These are phyloP conservation scores for Mycogone perniciosa DNA, from an alignment of 2,329 filamentous ascomycete species.

Conservation along the genomic window DNA sequence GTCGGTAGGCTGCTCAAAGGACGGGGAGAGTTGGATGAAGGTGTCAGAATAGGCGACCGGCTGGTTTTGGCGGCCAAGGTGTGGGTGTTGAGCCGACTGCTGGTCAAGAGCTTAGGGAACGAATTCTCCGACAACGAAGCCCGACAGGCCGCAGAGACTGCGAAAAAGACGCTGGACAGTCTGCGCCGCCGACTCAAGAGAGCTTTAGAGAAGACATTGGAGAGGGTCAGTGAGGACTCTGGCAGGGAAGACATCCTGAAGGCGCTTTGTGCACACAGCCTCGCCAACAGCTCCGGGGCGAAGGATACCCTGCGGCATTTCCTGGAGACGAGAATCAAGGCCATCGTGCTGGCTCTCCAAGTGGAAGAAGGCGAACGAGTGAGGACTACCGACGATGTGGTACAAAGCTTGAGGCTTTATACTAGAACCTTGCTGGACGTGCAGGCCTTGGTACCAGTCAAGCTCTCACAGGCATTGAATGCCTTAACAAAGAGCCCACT, in stretches of 20 bases:
- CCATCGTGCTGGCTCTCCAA: constrained; percentile 58
- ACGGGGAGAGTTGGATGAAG: constrained; percentile 24
- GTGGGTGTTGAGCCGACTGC: constrained; percentile 66
- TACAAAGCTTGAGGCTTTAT: constrained; percentile 65
- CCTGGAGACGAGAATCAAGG: constrained; percentile 62
- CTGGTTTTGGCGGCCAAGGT: constrained; percentile 61
- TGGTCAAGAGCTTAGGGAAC: constrained; percentile 66
- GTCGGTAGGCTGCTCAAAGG: constrained; percentile 44
- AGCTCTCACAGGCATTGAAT: constrained; percentile 62
- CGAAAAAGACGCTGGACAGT: constrained; percentile 57
- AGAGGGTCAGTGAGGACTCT: constrained; percentile 49
- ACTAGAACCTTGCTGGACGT: constrained; percentile 72
- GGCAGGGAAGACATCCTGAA: constrained; percentile 55
- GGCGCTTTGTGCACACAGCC: constrained; percentile 72
- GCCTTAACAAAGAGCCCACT: constrained; percentile 64
- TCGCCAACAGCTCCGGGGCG: constrained; percentile 73
- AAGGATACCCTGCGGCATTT: constrained; percentile 76
- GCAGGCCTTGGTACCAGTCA: constrained; percentile 66
- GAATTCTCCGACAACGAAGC: constrained; percentile 27
- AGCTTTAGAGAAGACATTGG: constrained; percentile 63
- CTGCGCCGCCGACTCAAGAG: constrained; percentile 58
- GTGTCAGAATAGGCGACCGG: constrained; percentile 38
- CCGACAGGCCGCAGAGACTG: constrained; percentile 44
- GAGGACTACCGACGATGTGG: constrained; percentile 42
- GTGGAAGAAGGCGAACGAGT: constrained; percentile 36